phyloP scores from a whole-genome alignment of 2,329 filamentous ascomycete species.

The Fusarium sp. region DNA sequence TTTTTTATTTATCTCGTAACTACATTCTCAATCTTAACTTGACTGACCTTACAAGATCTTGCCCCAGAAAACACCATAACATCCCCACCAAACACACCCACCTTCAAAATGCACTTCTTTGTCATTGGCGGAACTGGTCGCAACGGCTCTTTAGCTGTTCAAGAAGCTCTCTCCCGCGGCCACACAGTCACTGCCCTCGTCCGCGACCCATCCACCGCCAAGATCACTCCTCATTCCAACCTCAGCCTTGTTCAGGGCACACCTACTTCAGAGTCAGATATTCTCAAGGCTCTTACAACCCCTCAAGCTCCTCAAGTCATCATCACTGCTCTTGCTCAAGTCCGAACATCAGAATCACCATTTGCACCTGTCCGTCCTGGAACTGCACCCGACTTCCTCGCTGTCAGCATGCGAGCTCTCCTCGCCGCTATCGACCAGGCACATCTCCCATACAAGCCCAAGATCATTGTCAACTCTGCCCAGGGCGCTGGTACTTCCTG shows the following conservation, averaged over 20 bases:
- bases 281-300: neutral
- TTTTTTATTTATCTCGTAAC: neutral
- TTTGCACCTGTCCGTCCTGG: constrained; percentile 26
- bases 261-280: constrained; percentile 28
- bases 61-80: neutral
- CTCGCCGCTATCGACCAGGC: neutral
- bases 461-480: constrained; percentile 23
- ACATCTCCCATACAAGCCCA: neutral
- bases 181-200: constrained; percentile 33
- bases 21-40: too few species aligned
- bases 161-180: constrained; percentile 22
- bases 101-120: constrained; percentile 28
- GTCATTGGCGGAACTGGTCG: constrained; percentile 38
- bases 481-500: constrained; percentile 23
- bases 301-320: constrained; percentile 1
- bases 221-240: constrained; percentile 4
- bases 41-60: neutral
- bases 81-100: neutral
- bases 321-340: constrained; percentile 25
- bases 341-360: constrained; percentile 20
- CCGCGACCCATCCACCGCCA: constrained; percentile 12
- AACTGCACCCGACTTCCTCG: constrained; percentile 26
- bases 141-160: constrained; percentile 27
- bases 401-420: constrained; percentile 20
- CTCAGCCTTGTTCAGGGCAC: constrained; percentile 26